Conservation (phyloP, 495 filamentous ascomycete species). For the Neurospora sp. region DNA sequence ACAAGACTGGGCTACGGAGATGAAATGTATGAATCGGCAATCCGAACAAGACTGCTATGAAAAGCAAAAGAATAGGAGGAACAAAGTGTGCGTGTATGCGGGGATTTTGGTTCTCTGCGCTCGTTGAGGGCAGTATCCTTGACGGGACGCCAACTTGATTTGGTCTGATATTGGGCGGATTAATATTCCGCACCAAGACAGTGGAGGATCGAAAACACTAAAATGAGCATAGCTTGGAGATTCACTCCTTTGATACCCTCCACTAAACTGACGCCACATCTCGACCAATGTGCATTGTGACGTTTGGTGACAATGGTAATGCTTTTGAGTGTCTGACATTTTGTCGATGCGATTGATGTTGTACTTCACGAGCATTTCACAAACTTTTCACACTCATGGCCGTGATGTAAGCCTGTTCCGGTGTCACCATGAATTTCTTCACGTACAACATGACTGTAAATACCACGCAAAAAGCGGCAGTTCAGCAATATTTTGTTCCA, state of each 20-base stretch:
- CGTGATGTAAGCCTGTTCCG: not conserved
- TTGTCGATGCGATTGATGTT: too few species aligned
- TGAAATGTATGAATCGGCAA: not conserved
- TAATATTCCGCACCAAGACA: not conserved
- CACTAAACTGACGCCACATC: not conserved
- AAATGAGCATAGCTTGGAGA: not conserved
- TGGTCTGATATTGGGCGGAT: not conserved
- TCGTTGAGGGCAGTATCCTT: constrained; percentile 14
- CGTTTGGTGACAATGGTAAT: not conserved
- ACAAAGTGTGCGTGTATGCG: constrained; percentile 12
- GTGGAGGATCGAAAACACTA: not conserved
- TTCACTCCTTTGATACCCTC: not conserved
- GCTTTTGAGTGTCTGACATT: too few species aligned
- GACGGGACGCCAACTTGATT: not conserved
- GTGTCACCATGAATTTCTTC: not conserved
- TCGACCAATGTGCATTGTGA: not conserved
- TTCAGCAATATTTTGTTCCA: not conserved
- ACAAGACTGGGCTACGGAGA: not conserved
- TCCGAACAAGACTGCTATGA: not conserved
- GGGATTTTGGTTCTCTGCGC: constrained; percentile 23
- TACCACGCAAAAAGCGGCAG: not conserved
- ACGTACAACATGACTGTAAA: not conserved
- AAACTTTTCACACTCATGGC: not conserved
- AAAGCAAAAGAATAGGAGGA: not conserved
- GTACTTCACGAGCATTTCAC: not conserved